These are phyloP conservation scores for Vanilla planifolia DNA, from an alignment of 106 monocot genomes.

Conservation along the genomic window DNA sequence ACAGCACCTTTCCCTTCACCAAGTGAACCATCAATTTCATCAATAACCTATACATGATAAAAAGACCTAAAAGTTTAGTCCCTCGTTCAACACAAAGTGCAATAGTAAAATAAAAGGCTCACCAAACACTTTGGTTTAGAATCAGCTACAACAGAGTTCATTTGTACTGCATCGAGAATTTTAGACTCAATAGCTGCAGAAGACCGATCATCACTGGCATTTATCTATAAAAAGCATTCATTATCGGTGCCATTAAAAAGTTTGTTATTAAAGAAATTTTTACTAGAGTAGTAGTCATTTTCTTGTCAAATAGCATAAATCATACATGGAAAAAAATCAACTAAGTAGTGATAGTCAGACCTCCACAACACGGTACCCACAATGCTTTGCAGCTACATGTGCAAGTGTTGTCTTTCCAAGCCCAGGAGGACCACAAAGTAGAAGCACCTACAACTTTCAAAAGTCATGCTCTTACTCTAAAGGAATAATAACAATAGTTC, in stretches of 20 bases:
- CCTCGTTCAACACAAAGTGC: neutral
- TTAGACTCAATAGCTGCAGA: slow-evolving; percentile 78
- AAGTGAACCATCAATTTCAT: slow-evolving; percentile 98
- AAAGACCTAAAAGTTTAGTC: neutral
- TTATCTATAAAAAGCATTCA: slow-evolving; percentile 53
- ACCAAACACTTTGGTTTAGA: slow-evolving; percentile 96
- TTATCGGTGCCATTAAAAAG: neutral
- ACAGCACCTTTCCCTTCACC: slow-evolving; percentile 97
- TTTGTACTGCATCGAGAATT: slow-evolving; percentile 90
- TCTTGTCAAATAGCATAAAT: no score
- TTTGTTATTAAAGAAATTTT: neutral
- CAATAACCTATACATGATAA: slow-evolving; percentile 56
- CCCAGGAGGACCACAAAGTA: slow-evolving; percentile 96
- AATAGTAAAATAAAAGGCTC: slow-evolving; percentile 14
- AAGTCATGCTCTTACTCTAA: slow-evolving; percentile 2
- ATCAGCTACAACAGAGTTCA: slow-evolving; percentile 87
- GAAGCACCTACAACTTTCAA: slow-evolving; percentile 56
- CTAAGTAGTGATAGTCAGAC: slow-evolving; percentile 21
- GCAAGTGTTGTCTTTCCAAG: slow-evolving; percentile 99
- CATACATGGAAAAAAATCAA: neutral
- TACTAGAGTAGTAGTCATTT: no score
- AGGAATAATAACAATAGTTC: neutral
- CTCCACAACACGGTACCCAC: slow-evolving; percentile 97
- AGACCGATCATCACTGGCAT: slow-evolving; percentile 98
- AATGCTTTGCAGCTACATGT: slow-evolving; percentile 91